Evolutionary conservation across 768 basidiomycete species (phyloP).

Genomic region (Boletus subparvulus): DNA sequence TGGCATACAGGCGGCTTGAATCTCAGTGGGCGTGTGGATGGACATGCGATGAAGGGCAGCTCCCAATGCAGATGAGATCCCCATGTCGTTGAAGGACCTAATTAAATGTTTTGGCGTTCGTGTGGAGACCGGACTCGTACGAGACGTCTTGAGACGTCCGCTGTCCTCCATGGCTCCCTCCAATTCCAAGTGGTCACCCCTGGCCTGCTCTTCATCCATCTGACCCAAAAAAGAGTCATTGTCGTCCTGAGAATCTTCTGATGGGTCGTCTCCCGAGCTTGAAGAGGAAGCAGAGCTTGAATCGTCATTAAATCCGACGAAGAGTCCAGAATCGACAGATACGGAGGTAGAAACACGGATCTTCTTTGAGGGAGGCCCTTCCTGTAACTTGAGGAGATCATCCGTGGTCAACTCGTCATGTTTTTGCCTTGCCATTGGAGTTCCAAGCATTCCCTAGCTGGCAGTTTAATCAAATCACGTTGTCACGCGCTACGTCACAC

Average conservation of each 20-base stretch:
- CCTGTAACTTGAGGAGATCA: constrained; percentile 47
- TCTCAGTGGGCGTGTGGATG: constrained; percentile 79
- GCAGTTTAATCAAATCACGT: no score
- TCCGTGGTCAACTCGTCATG: constrained; percentile 39
- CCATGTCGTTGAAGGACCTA: constrained; percentile 54
- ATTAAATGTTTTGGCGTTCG: constrained; percentile 11
- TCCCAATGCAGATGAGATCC: constrained; percentile 59
- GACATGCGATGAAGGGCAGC: constrained; percentile 76
- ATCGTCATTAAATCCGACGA: not conserved
- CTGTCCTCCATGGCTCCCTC: constrained; percentile 9
- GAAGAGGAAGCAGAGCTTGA: constrained; percentile 6
- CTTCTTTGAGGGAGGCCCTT: constrained; percentile 42
- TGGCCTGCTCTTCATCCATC: not conserved
- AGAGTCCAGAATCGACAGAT: constrained; percentile 1
- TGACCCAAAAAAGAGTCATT: constrained; percentile 8
- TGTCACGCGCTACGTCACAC: constrained; percentile 6
- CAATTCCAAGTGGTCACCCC: not conserved
- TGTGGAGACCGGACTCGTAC: constrained; percentile 18
- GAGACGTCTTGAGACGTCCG: constrained; percentile 22
- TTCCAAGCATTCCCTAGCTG: not conserved
- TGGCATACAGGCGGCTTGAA: constrained; percentile 90
- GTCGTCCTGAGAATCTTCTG: constrained; percentile 15
- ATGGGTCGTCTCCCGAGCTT: constrained; percentile 8
- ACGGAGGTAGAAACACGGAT: constrained; percentile 8
- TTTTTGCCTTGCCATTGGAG: constrained; percentile 17